Percentiles rank a stretch among this genome's conserved stretches.
These are phyloP conservation scores for Plasmodium ovale DNA, from an alignment of 169 alveolate species.

Conservation along the genomic window DNA sequence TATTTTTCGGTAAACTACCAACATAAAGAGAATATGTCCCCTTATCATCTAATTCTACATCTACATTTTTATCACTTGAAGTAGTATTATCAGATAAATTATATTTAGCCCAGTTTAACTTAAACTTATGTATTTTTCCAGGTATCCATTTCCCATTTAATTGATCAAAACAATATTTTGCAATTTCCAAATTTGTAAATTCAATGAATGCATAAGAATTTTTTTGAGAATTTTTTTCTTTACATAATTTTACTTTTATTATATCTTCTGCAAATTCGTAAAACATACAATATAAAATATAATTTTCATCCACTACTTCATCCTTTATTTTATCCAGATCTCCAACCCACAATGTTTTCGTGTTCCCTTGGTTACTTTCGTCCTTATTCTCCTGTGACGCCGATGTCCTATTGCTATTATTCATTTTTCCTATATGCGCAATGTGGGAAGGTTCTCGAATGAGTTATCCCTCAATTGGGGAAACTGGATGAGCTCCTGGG, in stretches of 20 bases:
- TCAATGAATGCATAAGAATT: conserved; percentile 70
- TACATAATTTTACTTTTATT: conserved; percentile 74
- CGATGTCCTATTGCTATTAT: neutral
- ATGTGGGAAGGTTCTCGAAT: too few species aligned
- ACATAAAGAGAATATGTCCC: conserved; percentile 75
- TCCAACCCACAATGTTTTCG: conserved; percentile 75
- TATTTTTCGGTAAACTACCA: conserved; percentile 61
- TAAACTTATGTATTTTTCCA: conserved; percentile 56
- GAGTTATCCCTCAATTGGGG: too few species aligned
- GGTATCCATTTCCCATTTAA: conserved; percentile 77
- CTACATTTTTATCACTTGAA: conserved; percentile 25
- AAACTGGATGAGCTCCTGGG: too few species aligned
- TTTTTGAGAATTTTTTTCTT: conserved; percentile 57
- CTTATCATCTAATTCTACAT: conserved; percentile 66
- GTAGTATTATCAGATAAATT: conserved; percentile 47
- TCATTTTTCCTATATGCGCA: conserved; percentile 30
- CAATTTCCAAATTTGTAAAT: conserved; percentile 48
- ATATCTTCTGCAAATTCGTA: conserved; percentile 70
- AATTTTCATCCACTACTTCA: conserved; percentile 70
- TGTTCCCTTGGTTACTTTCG: conserved; percentile 7
- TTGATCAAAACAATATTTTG: conserved; percentile 69
- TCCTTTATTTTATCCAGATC: conserved; percentile 65
- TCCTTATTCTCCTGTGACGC: conserved; percentile 26
- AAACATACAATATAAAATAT: conserved; percentile 66
- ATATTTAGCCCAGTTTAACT: conserved; percentile 72